These are phyloP conservation scores for Malassezia restricta DNA, from an alignment of 1,284 basidiomycete genomes.

Conservation along the genomic window DNA sequence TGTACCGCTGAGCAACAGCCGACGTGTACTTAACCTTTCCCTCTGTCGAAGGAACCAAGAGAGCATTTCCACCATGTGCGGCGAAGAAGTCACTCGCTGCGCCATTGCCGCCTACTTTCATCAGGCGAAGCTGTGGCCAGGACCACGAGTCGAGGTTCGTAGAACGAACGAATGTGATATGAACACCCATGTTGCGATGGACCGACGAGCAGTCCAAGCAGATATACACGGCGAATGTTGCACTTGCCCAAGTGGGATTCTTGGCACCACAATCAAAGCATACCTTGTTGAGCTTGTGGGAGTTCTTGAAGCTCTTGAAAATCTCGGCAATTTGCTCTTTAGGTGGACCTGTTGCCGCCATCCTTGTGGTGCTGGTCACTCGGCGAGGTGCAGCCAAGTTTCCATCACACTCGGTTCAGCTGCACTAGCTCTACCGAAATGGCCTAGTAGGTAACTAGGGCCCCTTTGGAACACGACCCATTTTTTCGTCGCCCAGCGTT, in stretches of 20 bases:
- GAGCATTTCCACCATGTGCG: conserved; percentile 44
- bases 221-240: conserved; percentile 92
- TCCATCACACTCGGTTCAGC: not conserved
- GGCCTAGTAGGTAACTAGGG: not conserved
- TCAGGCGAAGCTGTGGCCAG: conserved; percentile 73
- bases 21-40: conserved; percentile 80
- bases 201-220: conserved; percentile 92
- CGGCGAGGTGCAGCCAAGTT: conserved; percentile 4
- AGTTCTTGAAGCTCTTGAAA: conserved; percentile 39
- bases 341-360: conserved; percentile 28
- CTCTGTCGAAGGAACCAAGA: conserved; percentile 61
- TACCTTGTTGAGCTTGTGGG: conserved; percentile 48
- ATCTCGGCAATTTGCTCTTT: conserved; percentile 44
- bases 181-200: conserved; percentile 94
- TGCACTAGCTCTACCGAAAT: not conserved
- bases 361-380: not conserved
- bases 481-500: not conserved
- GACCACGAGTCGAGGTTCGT: conserved; percentile 96
- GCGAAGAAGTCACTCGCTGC: conserved; percentile 85
- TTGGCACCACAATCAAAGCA: conserved; percentile 95
- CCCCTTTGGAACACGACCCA: too few species aligned
- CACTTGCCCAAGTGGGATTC: conserved; percentile 94
- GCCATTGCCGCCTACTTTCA: conserved; percentile 91
- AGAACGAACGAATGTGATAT: conserved; percentile 95
- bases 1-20: conserved; percentile 72